Evolutionary conservation across 495 filamentous ascomycete genomes (phyloP).

Genomic region (Penicillium longicatenatum): DNA sequence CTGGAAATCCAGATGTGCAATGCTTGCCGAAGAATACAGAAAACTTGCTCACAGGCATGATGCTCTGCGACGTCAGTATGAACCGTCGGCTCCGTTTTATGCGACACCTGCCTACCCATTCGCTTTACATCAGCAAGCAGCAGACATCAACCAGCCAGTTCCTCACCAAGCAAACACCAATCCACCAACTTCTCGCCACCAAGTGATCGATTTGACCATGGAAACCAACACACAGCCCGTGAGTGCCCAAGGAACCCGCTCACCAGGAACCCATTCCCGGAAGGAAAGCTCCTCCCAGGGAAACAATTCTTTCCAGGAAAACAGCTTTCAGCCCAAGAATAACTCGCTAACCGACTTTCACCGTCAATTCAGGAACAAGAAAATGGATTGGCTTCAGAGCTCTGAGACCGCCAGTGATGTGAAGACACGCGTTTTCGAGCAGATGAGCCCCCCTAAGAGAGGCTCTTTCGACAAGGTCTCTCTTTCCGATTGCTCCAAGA

Average conservation of each 20-base stretch:
- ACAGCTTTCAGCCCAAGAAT: background rate
- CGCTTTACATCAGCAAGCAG: too few relatives aligned
- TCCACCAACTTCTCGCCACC: background rate
- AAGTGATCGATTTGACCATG: constrained; percentile 15
- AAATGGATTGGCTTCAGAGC: constrained; percentile 8
- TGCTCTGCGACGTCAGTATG: too few relatives aligned
- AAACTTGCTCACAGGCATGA: background rate
- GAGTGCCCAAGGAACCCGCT: constrained; percentile 10
- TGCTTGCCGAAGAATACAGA: background rate
- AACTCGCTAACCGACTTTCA: constrained; percentile 3
- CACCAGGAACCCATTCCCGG: background rate
- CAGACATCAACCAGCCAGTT: too few relatives aligned
- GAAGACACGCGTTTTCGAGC: background rate
- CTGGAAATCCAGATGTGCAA: constrained; percentile 4
- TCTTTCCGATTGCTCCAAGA: background rate
- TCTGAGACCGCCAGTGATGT: background rate
- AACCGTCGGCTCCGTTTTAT: too few relatives aligned
- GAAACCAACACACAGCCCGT: constrained; percentile 3
- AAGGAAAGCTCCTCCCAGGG: too few relatives aligned
- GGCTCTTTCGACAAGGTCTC: background rate
- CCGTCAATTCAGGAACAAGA: constrained; percentile 5
- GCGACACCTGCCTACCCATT: too few relatives aligned
- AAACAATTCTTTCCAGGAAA: background rate
- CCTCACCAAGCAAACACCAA: background rate
- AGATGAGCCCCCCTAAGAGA: constrained; percentile 3